phyloP scores from a whole-genome alignment of 352 stramenopile genomes.

The Halophytophthora batemanensis region DNA sequence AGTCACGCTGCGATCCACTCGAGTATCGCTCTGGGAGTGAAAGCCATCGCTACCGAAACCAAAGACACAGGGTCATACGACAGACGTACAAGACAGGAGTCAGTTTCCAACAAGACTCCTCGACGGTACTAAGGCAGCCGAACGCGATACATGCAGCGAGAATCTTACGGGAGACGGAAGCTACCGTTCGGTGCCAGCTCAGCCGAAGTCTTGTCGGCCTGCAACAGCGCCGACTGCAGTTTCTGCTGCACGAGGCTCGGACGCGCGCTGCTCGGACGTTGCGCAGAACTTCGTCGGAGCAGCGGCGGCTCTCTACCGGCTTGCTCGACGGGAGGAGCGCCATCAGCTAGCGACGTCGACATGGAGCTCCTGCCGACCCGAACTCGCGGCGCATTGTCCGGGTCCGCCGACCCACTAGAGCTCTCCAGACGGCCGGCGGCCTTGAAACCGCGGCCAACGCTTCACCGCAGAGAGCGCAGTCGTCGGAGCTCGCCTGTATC shows the following conservation, averaged over 20 bases:
- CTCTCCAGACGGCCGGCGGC: constrained; percentile 1
- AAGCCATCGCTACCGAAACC: constrained; percentile 11
- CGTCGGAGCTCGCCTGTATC: constrained; percentile 1
- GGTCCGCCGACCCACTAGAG: constrained; percentile 5
- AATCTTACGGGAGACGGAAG: constrained; percentile 23
- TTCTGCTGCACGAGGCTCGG: constrained; percentile 65
- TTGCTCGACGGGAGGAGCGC: constrained; percentile 7
- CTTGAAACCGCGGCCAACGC: constrained; percentile 23
- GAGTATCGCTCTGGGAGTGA: not conserved
- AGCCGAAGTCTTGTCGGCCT: constrained; percentile 36
- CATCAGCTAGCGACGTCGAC: constrained; percentile 26
- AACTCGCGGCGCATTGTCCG: constrained; percentile 22
- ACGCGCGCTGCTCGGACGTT: constrained; percentile 13
- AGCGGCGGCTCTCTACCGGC: constrained; percentile 10
- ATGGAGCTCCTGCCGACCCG: constrained; percentile 20
- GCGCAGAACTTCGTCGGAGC: not conserved
- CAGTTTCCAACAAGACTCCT: not conserved
- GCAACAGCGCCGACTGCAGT: constrained; percentile 52
- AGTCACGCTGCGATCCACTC: constrained; percentile 21
- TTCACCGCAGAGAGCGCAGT: not conserved
- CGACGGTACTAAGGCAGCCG: not conserved
- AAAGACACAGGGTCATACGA: not conserved
- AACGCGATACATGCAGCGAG: not conserved
- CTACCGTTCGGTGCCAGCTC: constrained; percentile 25
- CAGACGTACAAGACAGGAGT: not conserved